Base-by-base conservation (phyloP, 208 protist species). In the Lotmaria passim region DNA sequence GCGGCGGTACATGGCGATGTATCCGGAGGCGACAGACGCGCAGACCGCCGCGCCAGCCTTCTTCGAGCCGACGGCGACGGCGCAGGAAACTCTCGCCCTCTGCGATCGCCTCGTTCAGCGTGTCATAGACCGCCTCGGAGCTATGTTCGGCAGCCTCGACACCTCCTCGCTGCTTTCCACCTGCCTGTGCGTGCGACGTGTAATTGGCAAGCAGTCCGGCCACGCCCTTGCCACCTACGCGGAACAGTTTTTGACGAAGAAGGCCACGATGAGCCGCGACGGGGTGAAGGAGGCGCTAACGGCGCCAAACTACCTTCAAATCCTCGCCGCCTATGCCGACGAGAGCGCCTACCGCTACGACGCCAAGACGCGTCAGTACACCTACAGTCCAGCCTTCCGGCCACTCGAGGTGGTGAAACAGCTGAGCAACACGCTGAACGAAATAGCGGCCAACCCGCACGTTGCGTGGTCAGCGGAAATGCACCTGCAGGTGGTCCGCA, bases 381-480 rank as follows among this genome's bases (percentile, higher is more conserved):
- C 21, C 2, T 93, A 93, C 75, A 71, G 70, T n/a, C 58, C 34
- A 7, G 69, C 53, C 30, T 93, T 96, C 64, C 79, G 91, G 51
- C 84, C 91, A 7, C 30, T 67, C 15, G 48, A 61, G 26, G 81
- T 77, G 17, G 79, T 95, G 79, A 50, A 73, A 34, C 69, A 69
- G 23, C 65, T 96, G 50, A 36, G 69, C 33, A 48, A 53, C 17
- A 71, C 88, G 34, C 23, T 95, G 44, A 30, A 78, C 24, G 87
- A 96, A 60, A 95, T 96, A 53, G 51, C 81, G 19, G 68, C 55
- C 39, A 96, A 94, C 58, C 75, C 67, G 58, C 83, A 91, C 64
- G 73, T 96, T 44, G 51, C 86, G 30, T 96, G 91, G 89, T 89
- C 91, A 33, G 83, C 85, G 24, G 90, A 94, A 62, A 94, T 93